Evolutionary conservation across 768 basidiomycete species (phyloP).

Genomic region (Hirschioporus abietinus): DNA sequence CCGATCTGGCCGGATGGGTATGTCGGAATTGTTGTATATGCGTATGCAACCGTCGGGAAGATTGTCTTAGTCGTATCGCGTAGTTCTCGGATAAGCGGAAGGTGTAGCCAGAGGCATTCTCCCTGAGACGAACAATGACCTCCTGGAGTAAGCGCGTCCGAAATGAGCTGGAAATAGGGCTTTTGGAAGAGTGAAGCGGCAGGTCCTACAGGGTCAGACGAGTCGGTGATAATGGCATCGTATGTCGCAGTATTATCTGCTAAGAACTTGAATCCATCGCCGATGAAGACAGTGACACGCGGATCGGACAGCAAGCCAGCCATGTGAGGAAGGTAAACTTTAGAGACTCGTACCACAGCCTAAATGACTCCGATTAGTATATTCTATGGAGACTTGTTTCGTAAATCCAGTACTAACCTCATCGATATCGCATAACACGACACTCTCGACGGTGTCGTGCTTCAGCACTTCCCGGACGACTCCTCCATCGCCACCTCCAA

Average conservation of each 20-base stretch:
- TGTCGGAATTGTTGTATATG: conserved; percentile 93
- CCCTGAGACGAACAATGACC: conserved; percentile 95
- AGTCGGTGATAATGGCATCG: conserved; percentile 99
- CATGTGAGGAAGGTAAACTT: conserved; percentile 93
- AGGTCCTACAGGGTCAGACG: conserved; percentile 95
- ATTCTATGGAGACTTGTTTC: not conserved
- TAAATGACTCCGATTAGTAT: conserved; percentile 22
- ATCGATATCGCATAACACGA: conserved; percentile 96
- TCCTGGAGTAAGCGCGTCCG: conserved; percentile 83
- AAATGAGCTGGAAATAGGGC: conserved; percentile 92
- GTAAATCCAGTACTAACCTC: conserved; percentile 48
- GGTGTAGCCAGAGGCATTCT: conserved; percentile 93
- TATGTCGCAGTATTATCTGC: conserved; percentile 80
- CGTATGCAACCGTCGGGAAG: conserved; percentile 84
- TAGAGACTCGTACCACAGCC: conserved; percentile 95
- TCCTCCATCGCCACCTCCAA: conserved; percentile 97
- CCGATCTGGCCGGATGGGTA: conserved; percentile 99
- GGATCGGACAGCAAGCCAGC: conserved; percentile 72
- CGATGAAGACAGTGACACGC: conserved; percentile 79
- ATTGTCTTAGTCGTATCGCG: conserved; percentile 60
- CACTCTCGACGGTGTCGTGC: conserved; percentile 84
- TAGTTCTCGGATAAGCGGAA: conserved; percentile 77
- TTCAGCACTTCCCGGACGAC: conserved; percentile 97
- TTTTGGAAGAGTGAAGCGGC: conserved; percentile 93
- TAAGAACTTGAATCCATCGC: conserved; percentile 97